Conservation (phyloP, 352 stramenopile genomes). For the Thraustochytrium striatum region DNA sequence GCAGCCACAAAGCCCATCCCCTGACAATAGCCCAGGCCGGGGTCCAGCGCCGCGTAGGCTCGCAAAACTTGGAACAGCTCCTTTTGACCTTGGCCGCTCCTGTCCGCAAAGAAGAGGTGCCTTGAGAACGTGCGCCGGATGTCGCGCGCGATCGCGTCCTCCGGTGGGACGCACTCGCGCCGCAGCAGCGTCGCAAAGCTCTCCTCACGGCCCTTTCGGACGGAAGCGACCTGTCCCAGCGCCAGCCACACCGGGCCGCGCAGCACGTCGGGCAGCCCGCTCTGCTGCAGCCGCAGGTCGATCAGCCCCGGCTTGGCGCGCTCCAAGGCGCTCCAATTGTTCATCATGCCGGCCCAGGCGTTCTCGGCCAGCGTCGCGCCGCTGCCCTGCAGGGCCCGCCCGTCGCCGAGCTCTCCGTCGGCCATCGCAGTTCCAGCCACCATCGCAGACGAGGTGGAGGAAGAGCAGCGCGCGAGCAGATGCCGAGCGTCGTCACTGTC, state of each 20-base stretch:
- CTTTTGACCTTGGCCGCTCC: not conserved
- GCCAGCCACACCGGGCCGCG: not conserved
- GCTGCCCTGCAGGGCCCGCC: too few relatives aligned
- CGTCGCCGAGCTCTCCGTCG: too few relatives aligned
- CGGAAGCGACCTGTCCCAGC: not conserved
- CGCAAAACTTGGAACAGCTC: not conserved
- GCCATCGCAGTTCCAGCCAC: too few relatives aligned
- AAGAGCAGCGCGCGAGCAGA: too few relatives aligned
- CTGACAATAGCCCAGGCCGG: slow-evolving; percentile 55
- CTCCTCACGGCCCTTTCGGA: not conserved
- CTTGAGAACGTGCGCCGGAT: not conserved
- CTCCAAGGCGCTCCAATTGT: too few relatives aligned
- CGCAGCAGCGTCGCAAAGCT: not conserved
- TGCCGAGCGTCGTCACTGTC: too few relatives aligned
- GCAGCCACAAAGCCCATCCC: slow-evolving; percentile 71
- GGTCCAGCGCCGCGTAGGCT: slow-evolving; percentile 57
- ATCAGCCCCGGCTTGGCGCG: too few relatives aligned
- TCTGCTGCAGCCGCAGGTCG: too few relatives aligned
- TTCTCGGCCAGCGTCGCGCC: too few relatives aligned
- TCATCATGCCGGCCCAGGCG: too few relatives aligned
- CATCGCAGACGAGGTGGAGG: too few relatives aligned
- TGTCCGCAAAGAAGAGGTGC: not conserved
- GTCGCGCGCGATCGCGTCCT: not conserved
- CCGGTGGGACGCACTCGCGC: not conserved
- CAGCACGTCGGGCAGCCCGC: not conserved